Evolutionary conservation across 208 protist genomes (phyloP).

Genomic region (Naegleria fowleri): DNA sequence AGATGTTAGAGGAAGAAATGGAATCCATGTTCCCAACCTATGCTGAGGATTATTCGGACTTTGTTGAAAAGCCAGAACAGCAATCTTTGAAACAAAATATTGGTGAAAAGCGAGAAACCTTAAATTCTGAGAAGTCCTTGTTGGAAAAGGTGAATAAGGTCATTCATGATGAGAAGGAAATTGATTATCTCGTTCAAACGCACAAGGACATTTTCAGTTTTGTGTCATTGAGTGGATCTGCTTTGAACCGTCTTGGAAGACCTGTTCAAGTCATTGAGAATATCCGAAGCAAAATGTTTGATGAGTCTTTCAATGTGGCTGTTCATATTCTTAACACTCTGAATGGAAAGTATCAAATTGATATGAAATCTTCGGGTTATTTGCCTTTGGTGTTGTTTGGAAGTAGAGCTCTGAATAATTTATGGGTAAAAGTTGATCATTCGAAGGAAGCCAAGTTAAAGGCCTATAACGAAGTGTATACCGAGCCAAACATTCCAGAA

Average conservation of each 20-base stretch:
- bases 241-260: background rate
- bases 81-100: conserved; percentile 31
- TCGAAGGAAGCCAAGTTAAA: background rate
- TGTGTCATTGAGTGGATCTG: background rate
- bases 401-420: background rate
- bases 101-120: conserved; percentile 33
- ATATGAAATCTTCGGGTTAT: background rate
- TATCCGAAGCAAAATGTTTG: background rate
- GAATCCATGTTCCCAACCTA: conserved; percentile 84
- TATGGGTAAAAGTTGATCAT: background rate
- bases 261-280: background rate
- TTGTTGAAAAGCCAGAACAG: conserved; percentile 15
- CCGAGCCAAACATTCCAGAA: conserved; percentile 30
- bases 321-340: background rate
- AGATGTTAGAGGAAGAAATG: conserved; percentile 70
- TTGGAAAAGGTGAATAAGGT: conserved; percentile 25
- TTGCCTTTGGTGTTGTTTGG: background rate
- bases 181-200: conserved; percentile 31
- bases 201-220: conserved; percentile 24
- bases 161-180: conserved; percentile 27
- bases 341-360: background rate
- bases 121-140: conserved; percentile 37
- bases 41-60: conserved; percentile 69
- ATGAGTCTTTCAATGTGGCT: background rate
- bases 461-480: conserved; percentile 13